phyloP scores from a whole-genome alignment of 805 yeast genomes.

The Teunomyces cretensis region DNA sequence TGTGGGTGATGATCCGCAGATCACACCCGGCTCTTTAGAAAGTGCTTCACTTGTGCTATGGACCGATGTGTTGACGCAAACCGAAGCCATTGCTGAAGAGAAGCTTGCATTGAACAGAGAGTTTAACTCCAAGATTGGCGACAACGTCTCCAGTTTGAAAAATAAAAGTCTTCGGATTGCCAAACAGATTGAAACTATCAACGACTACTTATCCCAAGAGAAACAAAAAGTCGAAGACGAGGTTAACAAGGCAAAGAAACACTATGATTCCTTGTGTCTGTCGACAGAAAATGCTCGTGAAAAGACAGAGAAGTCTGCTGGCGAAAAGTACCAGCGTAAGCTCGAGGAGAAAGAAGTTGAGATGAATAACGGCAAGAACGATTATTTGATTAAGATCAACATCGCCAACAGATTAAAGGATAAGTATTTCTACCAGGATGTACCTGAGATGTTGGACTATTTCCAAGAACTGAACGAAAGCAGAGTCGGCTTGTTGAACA shows the following conservation, averaged over 20 bases:
- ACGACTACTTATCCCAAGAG: conserved; percentile 54
- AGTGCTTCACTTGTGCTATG: conserved; percentile 84
- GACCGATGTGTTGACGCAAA: conserved; percentile 82
- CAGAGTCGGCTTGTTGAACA: conserved; percentile 69
- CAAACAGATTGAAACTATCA: conserved; percentile 54
- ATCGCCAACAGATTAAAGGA: conserved; percentile 90
- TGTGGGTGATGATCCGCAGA: conserved; percentile 88
- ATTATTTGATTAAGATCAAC: conserved; percentile 74
- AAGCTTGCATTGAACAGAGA: conserved; percentile 59
- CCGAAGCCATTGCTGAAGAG: conserved; percentile 76
- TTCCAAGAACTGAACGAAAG: conserved; percentile 82
- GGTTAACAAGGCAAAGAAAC: conserved; percentile 63
- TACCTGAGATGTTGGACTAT: conserved; percentile 86
- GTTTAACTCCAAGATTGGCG: conserved; percentile 57
- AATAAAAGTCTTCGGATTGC: conserved; percentile 53
- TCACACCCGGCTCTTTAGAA: conserved; percentile 95
- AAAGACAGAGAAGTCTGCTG: conserved; percentile 59
- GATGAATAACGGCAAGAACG: conserved; percentile 88
- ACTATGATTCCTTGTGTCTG: conserved; percentile 80
- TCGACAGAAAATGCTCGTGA: conserved; percentile 77
- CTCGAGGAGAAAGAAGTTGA: conserved; percentile 63
- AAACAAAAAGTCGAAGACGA: conserved; percentile 53
- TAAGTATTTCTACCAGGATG: conserved; percentile 87
- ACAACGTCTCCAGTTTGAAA: conserved; percentile 56
- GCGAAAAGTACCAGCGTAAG: conserved; percentile 53